Evolutionary conservation across 768 basidiomycete genomes (phyloP).

Genomic region (Daedaleopsis sinensis): DNA sequence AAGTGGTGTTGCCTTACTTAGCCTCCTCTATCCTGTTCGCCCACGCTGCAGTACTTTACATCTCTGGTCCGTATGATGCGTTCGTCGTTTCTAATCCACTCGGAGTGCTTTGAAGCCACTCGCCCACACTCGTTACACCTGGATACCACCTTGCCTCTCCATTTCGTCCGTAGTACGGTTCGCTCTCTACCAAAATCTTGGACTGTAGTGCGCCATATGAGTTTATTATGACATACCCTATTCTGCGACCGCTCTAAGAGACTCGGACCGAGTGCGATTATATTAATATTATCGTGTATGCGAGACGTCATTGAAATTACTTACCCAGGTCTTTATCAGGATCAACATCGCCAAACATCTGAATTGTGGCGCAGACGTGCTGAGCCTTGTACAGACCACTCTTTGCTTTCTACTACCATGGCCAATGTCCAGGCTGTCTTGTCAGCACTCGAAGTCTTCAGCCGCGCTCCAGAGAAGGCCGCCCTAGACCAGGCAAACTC

Average conservation of each 20-base stretch:
- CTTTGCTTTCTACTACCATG: constrained; percentile 42
- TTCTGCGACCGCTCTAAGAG: constrained; percentile 7
- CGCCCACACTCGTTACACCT: constrained; percentile 43
- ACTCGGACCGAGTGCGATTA: background rate
- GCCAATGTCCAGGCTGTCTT: constrained; percentile 71
- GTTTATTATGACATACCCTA: constrained; percentile 34
- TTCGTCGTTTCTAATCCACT: constrained; percentile 24
- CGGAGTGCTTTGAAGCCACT: constrained; percentile 45
- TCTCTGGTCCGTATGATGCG: constrained; percentile 33
- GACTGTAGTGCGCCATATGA: constrained; percentile 29
- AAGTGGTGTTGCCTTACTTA: constrained; percentile 27
- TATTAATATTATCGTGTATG: too few species aligned
- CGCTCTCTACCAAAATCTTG: constrained; percentile 26
- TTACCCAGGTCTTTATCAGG: constrained; percentile 10
- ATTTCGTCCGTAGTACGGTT: constrained; percentile 27
- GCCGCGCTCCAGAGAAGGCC: constrained; percentile 77
- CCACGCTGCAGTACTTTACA: constrained; percentile 45
- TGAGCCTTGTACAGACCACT: constrained; percentile 6
- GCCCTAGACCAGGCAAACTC: constrained; percentile 87
- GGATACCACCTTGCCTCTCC: constrained; percentile 32
- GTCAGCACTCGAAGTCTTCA: constrained; percentile 80
- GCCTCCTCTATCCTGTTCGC: constrained; percentile 32
- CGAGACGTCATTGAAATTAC: background rate
- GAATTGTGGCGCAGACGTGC: constrained; percentile 10
- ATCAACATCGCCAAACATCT: constrained; percentile 34